Evolutionary conservation across 495 filamentous ascomycete species (phyloP).

Genomic region (Jackrogersella minutella): DNA sequence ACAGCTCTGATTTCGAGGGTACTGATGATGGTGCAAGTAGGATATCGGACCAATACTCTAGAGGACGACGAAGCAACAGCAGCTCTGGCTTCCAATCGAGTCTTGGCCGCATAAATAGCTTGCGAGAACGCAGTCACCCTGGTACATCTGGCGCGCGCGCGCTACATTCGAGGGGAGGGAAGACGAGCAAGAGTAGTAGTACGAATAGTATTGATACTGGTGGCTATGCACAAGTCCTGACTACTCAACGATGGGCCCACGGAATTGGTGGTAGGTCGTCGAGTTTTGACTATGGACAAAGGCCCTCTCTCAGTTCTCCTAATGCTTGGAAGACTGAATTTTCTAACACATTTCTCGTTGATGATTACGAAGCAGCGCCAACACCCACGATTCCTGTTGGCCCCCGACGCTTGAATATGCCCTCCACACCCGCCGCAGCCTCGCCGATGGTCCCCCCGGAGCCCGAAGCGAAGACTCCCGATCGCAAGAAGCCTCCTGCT

Average conservation of each 20-base stretch:
- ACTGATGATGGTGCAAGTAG: slow-evolving; percentile 68
- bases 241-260: slow-evolving; percentile 65
- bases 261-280: slow-evolving; percentile 70
- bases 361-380: slow-evolving; percentile 83
- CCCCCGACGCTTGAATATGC: slow-evolving; percentile 64
- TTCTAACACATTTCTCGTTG: slow-evolving; percentile 54
- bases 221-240: slow-evolving; percentile 62
- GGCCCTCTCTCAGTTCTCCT: slow-evolving; percentile 43
- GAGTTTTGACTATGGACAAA: slow-evolving; percentile 76
- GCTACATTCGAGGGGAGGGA: slow-evolving; percentile 62
- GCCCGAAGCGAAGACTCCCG: slow-evolving; percentile 47
- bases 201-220: slow-evolving; percentile 74
- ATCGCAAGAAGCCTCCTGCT: slow-evolving; percentile 68
- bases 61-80: slow-evolving; percentile 80
- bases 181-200: slow-evolving; percentile 76
- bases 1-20: slow-evolving; percentile 73
- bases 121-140: slow-evolving; percentile 57
- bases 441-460: slow-evolving; percentile 50
- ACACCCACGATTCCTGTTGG: slow-evolving; percentile 87
- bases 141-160: slow-evolving; percentile 40
- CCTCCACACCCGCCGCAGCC: slow-evolving; percentile 49
- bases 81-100: slow-evolving; percentile 73
- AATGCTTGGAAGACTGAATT: slow-evolving; percentile 56
- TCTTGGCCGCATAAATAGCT: slow-evolving; percentile 70
- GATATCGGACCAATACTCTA: slow-evolving; percentile 65